Evolutionary conservation across 2,329 filamentous ascomycete species (phyloP).

Genomic region (Fusarium brachygibbosum): DNA sequence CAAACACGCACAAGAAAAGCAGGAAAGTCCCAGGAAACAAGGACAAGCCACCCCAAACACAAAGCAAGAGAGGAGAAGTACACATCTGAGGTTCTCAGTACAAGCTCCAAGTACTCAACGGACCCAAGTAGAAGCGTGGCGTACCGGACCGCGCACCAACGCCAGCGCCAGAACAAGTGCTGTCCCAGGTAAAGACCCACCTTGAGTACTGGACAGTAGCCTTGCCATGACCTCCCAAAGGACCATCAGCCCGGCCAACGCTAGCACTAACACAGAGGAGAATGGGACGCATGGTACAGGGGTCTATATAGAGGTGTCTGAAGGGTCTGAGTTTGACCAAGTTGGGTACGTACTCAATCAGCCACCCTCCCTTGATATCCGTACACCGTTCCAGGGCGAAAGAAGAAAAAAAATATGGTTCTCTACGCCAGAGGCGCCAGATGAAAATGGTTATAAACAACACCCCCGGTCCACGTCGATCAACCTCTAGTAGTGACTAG

Average conservation of each 20-base stretch:
- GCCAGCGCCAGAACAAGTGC: conserved; percentile 4
- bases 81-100: conserved; percentile 33
- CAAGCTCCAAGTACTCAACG: conserved; percentile 32
- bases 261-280: conserved; percentile 20
- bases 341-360: conserved; percentile 5
- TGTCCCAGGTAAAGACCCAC: conserved; percentile 21
- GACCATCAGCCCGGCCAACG: conserved; percentile 24
- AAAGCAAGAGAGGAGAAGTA: conserved; percentile 22
- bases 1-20: conserved; percentile 33
- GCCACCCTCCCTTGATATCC: conserved; percentile 10
- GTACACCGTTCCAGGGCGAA: conserved; percentile 26
- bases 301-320: conserved; percentile 9
- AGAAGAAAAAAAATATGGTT: conserved; percentile 27
- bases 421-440: conserved; percentile 37
- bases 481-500: conserved; percentile 43
- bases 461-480: conserved; percentile 46
- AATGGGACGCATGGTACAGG: conserved; percentile 12
- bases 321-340: conserved; percentile 21
- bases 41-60: conserved; percentile 45
- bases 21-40: conserved; percentile 23
- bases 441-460: conserved; percentile 41
- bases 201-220: conserved; percentile 5
- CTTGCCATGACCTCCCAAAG: conserved; percentile 15
- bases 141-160: conserved; percentile 43
- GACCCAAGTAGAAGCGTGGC: conserved; percentile 31